phyloP scores from a whole-genome alignment of 1,284 basidiomycete genomes.

The Pseudozyma sp. region DNA sequence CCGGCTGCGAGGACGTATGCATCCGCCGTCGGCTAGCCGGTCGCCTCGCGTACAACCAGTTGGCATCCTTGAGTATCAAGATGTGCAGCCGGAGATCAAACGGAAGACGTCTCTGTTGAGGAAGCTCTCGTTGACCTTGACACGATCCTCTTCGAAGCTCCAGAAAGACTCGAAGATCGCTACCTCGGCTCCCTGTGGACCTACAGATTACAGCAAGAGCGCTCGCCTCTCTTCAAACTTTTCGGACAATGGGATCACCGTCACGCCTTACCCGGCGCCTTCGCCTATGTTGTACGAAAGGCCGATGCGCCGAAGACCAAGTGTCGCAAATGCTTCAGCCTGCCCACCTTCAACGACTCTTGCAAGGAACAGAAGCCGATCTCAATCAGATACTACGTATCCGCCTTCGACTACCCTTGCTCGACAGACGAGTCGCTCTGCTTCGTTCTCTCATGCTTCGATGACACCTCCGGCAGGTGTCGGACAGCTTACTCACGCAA shows the following conservation, averaged over 20 bases:
- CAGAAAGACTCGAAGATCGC: not conserved
- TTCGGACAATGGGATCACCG: not conserved
- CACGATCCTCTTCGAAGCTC: not conserved
- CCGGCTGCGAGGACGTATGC: not conserved
- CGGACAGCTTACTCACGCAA: too few relatives aligned
- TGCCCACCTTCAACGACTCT: not conserved
- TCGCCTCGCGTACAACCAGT: not conserved
- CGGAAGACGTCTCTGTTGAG: constrained; percentile 1
- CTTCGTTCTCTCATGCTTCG: not conserved
- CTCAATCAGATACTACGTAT: not conserved
- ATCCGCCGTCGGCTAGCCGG: not conserved
- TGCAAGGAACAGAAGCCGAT: not conserved
- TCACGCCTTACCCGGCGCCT: constrained; percentile 4
- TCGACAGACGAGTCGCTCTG: not conserved
- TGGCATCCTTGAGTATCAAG: not conserved
- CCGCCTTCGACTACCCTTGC: not conserved
- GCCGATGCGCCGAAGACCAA: too few relatives aligned
- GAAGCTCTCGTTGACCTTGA: constrained; percentile 2
- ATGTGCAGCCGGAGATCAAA: not conserved
- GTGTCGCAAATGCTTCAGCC: not conserved
- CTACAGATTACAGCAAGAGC: constrained; percentile 13
- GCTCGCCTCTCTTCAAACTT: not conserved
- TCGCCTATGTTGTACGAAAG: too few relatives aligned
- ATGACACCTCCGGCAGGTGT: too few relatives aligned
- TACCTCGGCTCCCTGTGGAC: not conserved